A percentile compares a stretch with the other conserved stretches of the same genome.
Evolutionary conservation across 352 stramenopile species (phyloP).

Genomic region (Ochromonadaceae sp.): DNA sequence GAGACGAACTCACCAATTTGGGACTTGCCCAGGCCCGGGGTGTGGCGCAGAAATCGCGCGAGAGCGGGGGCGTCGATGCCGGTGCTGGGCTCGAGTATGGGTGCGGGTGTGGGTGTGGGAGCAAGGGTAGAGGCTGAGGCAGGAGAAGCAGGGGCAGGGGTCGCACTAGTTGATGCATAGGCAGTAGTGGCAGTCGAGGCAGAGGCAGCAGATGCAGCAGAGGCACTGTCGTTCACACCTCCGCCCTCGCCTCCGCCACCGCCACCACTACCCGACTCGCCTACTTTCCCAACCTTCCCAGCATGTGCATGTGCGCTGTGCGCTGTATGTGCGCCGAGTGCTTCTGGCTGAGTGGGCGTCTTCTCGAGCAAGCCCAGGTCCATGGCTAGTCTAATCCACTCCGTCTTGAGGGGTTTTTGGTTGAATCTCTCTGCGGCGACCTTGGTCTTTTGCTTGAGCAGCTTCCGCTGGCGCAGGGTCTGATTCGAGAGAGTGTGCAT

Average conservation of each 20-base stretch:
- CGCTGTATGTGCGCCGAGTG: not conserved
- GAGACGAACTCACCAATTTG: conserved; percentile 89
- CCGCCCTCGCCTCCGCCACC: conserved; percentile 48
- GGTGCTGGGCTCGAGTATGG: no score
- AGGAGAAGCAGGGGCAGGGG: no score
- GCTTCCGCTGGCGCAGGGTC: conserved; percentile 67
- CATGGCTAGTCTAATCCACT: conserved; percentile 69
- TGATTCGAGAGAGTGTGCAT: no score
- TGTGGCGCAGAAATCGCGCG: conserved; percentile 79
- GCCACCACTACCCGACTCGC: conserved; percentile 22
- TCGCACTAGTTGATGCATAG: no score
- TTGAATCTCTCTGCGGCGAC: conserved; percentile 86
- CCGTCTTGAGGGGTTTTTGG: conserved; percentile 33
- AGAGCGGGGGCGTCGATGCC: no score
- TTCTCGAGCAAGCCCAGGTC: conserved; percentile 60
- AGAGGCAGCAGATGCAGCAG: no score
- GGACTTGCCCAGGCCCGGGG: conserved; percentile 73
- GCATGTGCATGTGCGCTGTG: conserved; percentile 12
- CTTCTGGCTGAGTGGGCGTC: no score
- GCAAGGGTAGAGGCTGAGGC: no score
- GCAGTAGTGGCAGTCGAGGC: no score
- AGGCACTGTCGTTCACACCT: no score
- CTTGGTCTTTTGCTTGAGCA: conserved; percentile 66
- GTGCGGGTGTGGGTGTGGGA: no score
- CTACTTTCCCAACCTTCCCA: conserved; percentile 16